Conservation (phyloP, 371 early-diverging fungal genomes). For the Mortierella sp. region DNA sequence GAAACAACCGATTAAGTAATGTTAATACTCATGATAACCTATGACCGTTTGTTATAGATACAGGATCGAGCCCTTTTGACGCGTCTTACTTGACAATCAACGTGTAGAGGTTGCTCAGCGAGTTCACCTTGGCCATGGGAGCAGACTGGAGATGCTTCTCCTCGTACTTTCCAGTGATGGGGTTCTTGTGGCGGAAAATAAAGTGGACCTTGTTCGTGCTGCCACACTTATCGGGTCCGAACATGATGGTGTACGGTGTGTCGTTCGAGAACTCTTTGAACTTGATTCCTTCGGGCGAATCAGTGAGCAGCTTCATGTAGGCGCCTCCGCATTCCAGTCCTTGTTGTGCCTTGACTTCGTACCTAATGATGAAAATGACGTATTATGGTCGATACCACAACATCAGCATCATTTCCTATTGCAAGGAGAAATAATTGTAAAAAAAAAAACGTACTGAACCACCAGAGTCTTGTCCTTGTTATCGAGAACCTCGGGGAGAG, state of each 20-base stretch:
- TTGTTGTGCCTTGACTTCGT: constrained; percentile 95
- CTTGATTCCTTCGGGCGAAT: constrained; percentile 59
- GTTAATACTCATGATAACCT: too few species aligned
- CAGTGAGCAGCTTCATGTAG: constrained; percentile 87
- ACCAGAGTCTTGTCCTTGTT: constrained; percentile 87
- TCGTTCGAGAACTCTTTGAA: constrained; percentile 62
- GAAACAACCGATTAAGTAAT: too few species aligned
- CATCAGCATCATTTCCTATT: too few species aligned
- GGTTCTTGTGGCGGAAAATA: constrained; percentile 94
- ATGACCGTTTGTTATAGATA: too few species aligned
- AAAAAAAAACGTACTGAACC: constrained; percentile 69
- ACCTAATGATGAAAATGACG: constrained; percentile 13
- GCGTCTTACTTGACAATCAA: constrained; percentile 75
- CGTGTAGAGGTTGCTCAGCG: constrained; percentile 89
- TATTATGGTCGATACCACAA: too few species aligned
- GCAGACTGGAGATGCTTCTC: constrained; percentile 67
- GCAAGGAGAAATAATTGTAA: too few species aligned
- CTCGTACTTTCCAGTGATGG: constrained; percentile 81
- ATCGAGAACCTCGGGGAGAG: constrained; percentile 78
- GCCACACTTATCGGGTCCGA: constrained; percentile 97
- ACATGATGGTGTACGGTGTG: constrained; percentile 85
- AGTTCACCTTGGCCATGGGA: constrained; percentile 74
- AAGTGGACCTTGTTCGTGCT: constrained; percentile 95
- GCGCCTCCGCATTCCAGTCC: constrained; percentile 97
- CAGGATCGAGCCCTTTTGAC: too few species aligned